Evolutionary conservation across 345 rosid species (phyloP).

Genomic region (Erucastrum elatum): DNA sequence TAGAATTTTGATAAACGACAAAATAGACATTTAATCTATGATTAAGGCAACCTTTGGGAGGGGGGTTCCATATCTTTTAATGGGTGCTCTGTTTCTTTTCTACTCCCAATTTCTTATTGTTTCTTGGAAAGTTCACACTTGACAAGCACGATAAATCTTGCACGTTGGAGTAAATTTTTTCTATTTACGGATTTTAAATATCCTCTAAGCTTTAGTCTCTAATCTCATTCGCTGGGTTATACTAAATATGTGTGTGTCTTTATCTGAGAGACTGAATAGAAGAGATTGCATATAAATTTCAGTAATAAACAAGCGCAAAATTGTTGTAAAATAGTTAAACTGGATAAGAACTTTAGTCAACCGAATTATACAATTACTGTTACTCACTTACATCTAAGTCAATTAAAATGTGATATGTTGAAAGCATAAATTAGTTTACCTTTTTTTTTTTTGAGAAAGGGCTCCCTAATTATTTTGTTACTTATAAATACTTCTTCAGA

Average conservation of each 20-base stretch:
- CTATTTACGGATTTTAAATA: not conserved
- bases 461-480: not conserved
- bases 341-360: not conserved
- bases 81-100: constrained; percentile 7
- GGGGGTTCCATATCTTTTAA: constrained; percentile 29
- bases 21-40: constrained; percentile 44
- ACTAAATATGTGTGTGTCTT: not conserved
- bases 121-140: constrained; percentile 40
- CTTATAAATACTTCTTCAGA: not conserved
- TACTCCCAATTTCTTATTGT: constrained; percentile 32
- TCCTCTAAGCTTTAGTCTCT: not conserved
- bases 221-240: not conserved
- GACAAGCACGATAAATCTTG: constrained; percentile 42
- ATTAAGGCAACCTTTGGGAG: constrained; percentile 31
- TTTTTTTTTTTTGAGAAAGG: too few relatives aligned
- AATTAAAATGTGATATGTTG: not conserved
- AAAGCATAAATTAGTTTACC: not conserved
- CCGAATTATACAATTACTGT: not conserved
- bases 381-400: not conserved
- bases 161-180: constrained; percentile 5
- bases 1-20: constrained; percentile 28
- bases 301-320: not conserved
- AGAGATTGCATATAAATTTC: not conserved
- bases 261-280: not conserved
- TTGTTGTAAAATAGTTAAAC: not conserved